These are phyloP conservation scores for Kalmanozyma brasiliensis DNA, from an alignment of 1,284 basidiomycete genomes.

Conservation along the genomic window DNA sequence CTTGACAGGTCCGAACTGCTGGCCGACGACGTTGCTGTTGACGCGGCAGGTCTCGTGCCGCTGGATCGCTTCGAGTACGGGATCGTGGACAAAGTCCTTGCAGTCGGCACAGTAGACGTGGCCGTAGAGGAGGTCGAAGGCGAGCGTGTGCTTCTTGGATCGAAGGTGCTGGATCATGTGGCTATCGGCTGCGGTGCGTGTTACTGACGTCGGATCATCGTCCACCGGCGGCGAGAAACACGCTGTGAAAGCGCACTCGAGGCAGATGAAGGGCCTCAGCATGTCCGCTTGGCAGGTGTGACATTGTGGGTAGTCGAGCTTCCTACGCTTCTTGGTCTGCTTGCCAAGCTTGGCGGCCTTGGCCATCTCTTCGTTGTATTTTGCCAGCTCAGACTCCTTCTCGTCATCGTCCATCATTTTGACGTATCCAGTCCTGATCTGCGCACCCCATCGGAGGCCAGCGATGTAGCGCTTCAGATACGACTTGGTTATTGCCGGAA, in stretches of 20 bases:
- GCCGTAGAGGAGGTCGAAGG: constrained; percentile 62
- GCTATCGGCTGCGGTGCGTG: constrained; percentile 19
- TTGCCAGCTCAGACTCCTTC: constrained; percentile 23
- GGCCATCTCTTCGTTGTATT: constrained; percentile 11
- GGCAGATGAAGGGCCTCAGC: constrained; percentile 63
- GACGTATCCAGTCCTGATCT: constrained; percentile 52
- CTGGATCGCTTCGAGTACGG: constrained; percentile 51
- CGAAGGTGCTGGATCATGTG: constrained; percentile 50
- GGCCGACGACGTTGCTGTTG: constrained; percentile 17
- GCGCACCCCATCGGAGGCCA: constrained; percentile 56
- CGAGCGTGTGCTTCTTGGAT: constrained; percentile 23
- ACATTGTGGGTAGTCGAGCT: constrained; percentile 63
- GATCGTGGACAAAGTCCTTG: constrained; percentile 61
- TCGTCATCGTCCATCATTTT: constrained; percentile 48
- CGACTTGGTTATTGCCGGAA: constrained; percentile 11
- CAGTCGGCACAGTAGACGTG: constrained; percentile 61
- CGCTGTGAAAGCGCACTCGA: constrained; percentile 57
- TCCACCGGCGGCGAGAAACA: constrained; percentile 53
- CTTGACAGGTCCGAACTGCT: constrained; percentile 25
- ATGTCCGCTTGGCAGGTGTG: constrained; percentile 51
- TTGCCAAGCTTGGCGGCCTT: constrained; percentile 39
- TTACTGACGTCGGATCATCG: constrained; percentile 21
- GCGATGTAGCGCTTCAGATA: constrained; percentile 54
- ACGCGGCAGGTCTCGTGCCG: constrained; percentile 39
- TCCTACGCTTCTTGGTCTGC: constrained; percentile 16